These are phyloP conservation scores for Rubroboletus pulcherrimus DNA, from an alignment of 768 basidiomycete species.

Conservation along the genomic window DNA sequence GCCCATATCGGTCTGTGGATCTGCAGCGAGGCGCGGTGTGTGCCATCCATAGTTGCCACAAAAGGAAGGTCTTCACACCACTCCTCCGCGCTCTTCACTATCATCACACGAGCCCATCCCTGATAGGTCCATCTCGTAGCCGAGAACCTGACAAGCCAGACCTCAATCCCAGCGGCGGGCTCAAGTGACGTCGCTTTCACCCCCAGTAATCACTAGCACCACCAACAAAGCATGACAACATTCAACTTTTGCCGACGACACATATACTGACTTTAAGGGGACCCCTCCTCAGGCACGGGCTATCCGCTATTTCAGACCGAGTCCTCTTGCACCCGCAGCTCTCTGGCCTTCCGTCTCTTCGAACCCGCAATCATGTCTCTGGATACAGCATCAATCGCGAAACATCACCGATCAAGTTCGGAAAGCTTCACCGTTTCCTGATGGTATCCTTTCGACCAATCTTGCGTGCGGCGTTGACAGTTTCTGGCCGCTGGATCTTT, in stretches of 20 bases:
- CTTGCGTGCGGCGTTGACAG: constrained; percentile 64
- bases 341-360: constrained; percentile 56
- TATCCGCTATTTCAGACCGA: background rate
- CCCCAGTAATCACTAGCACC: background rate
- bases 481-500: constrained; percentile 74
- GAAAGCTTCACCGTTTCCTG: constrained; percentile 56
- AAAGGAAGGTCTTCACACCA: constrained; percentile 14
- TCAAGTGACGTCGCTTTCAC: too few species aligned
- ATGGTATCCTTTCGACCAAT: constrained; percentile 68
- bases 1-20: constrained; percentile 27
- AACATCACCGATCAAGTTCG: background rate
- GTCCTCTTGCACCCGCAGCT: background rate
- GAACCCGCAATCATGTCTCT: constrained; percentile 81
- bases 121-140: background rate
- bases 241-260: constrained; percentile 8
- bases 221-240: constrained; percentile 5
- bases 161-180: too few species aligned
- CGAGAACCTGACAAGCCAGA: background rate
- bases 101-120: constrained; percentile 2
- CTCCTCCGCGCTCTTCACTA: background rate
- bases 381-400: background rate
- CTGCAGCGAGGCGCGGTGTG: constrained; percentile 23
- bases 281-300: background rate
- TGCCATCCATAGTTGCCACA: background rate
- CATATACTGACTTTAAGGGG: too few species aligned